These are phyloP conservation scores for Purshia tridentata DNA, from an alignment of 306 rosid genomes.

Conservation along the genomic window DNA sequence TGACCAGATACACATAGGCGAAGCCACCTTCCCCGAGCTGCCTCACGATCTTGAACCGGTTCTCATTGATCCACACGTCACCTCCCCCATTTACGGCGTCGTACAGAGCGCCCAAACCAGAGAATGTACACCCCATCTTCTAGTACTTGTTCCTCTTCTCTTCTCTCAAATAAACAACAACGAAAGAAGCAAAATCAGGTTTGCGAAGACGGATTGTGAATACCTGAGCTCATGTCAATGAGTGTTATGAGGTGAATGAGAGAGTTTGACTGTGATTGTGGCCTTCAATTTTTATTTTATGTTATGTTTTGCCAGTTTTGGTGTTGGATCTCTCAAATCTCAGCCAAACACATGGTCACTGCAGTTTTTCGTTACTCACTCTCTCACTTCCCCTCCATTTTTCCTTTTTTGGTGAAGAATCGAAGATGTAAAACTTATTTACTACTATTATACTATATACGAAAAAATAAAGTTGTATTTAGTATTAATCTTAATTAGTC, in stretches of 20 bases:
- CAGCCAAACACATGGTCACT: conserved; percentile 38
- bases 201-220: conserved; percentile 26
- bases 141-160: conserved; percentile 2
- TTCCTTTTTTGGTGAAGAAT: background rate
- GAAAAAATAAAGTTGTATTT: too few species aligned
- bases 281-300: background rate
- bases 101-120: conserved; percentile 84
- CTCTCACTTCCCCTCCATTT: conserved; percentile 17
- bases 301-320: background rate
- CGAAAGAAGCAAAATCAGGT: conserved; percentile 43
- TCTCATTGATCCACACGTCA: conserved; percentile 97
- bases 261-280: background rate
- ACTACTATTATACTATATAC: too few species aligned
- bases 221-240: conserved; percentile 57
- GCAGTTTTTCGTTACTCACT: conserved; percentile 12
- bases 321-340: conserved; percentile 36
- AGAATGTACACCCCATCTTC: conserved; percentile 94
- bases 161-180: background rate
- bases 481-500: too few species aligned
- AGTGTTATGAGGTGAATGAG: background rate
- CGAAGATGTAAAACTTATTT: too few species aligned
- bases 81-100: conserved; percentile 95
- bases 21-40: conserved; percentile 99
- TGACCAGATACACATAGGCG: conserved; percentile 80
- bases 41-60: conserved; percentile 77